Conservation (phyloP, 768 basidiomycete genomes). For the Boletus vermiculosoides region DNA sequence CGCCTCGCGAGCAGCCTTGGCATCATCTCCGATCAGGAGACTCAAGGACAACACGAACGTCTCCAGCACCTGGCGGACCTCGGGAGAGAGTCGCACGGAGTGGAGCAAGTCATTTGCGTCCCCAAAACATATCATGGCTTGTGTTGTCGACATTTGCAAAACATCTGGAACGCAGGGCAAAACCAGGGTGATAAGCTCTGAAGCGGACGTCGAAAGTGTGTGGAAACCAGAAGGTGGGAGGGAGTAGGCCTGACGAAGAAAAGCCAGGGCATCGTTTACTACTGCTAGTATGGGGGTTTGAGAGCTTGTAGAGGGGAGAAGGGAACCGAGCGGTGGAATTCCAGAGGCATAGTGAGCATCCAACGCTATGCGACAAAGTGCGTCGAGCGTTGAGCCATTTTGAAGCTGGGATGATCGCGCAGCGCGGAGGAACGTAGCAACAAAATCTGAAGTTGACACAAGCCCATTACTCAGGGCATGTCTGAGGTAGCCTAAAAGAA, state of each 20-base stretch:
- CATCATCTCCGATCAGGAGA: slow-evolving; percentile 65
- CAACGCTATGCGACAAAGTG: slow-evolving; percentile 64
- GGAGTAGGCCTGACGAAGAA: slow-evolving; percentile 57
- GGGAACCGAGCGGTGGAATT: slow-evolving; percentile 50
- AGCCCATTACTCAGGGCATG: slow-evolving; percentile 54
- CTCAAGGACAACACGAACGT: slow-evolving; percentile 57
- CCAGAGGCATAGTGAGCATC: slow-evolving; percentile 63
- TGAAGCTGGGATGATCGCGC: slow-evolving; percentile 65
- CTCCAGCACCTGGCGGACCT: slow-evolving; percentile 58
- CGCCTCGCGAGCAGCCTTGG: slow-evolving; percentile 65
- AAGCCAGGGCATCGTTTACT: slow-evolving; percentile 58
- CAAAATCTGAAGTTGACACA: slow-evolving; percentile 57
- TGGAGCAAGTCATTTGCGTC: slow-evolving; percentile 57
- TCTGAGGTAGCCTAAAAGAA: slow-evolving; percentile 64
- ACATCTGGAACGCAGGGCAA: slow-evolving; percentile 60
- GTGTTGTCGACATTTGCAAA: slow-evolving; percentile 58
- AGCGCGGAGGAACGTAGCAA: slow-evolving; percentile 65
- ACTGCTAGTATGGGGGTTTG: slow-evolving; percentile 49
- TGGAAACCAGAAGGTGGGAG: slow-evolving; percentile 53
- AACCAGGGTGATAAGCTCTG: slow-evolving; percentile 62
- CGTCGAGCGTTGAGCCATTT: slow-evolving; percentile 63
- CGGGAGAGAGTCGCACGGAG: slow-evolving; percentile 49
- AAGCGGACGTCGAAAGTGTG: slow-evolving; percentile 54
- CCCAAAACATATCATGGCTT: slow-evolving; percentile 48
- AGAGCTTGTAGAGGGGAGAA: slow-evolving; percentile 51